A percentile compares a stretch with the other conserved stretches of the same genome.
Conservation (phyloP, 2,329 filamentous ascomycete genomes). For the Sclerotinia glacialis region DNA sequence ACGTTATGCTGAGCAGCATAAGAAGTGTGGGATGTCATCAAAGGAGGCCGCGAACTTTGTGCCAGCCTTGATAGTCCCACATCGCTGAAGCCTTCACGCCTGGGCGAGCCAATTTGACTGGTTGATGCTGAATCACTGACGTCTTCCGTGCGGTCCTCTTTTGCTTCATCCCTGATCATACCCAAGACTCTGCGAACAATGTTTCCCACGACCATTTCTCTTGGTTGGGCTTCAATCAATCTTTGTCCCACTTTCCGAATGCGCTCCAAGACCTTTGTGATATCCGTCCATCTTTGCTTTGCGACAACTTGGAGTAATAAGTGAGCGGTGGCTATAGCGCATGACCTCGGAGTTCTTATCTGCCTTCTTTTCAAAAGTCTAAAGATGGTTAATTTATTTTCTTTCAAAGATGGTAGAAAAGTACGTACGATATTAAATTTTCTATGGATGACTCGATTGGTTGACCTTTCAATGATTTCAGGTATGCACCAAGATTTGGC, state of each 20-base stretch:
- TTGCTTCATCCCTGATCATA: slow-evolving; percentile 86
- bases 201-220: slow-evolving; percentile 90
- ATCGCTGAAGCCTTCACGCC: slow-evolving; percentile 28
- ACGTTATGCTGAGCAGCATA: slow-evolving; percentile 55
- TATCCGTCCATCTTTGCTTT: slow-evolving; percentile 73
- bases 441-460: slow-evolving; percentile 81
- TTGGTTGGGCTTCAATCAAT: slow-evolving; percentile 76
- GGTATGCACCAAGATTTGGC: slow-evolving; percentile 73
- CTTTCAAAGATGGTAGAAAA: slow-evolving; percentile 3
- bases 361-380: slow-evolving; percentile 85
- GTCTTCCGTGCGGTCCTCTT: slow-evolving; percentile 69
- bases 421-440: slow-evolving; percentile 68
- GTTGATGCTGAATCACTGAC: slow-evolving; percentile 37
- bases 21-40: slow-evolving; percentile 61
- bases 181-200: slow-evolving; percentile 87
- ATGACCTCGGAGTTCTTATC: slow-evolving; percentile 82
- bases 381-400: slow-evolving; percentile 24
- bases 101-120: slow-evolving; percentile 35
- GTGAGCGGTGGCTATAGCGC: slow-evolving; percentile 86
- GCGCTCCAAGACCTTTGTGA: slow-evolving; percentile 73
- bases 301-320: slow-evolving; percentile 85
- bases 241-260: slow-evolving; percentile 76
- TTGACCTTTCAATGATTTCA: slow-evolving; percentile 73
- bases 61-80: slow-evolving; percentile 23
- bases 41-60: slow-evolving; percentile 52